Evolutionary conservation across 192 early-diverging fungal genomes (phyloP), one percentile per base, ranked within the genome.

Genomic region (Martensiomyces pterosporus): DNA sequence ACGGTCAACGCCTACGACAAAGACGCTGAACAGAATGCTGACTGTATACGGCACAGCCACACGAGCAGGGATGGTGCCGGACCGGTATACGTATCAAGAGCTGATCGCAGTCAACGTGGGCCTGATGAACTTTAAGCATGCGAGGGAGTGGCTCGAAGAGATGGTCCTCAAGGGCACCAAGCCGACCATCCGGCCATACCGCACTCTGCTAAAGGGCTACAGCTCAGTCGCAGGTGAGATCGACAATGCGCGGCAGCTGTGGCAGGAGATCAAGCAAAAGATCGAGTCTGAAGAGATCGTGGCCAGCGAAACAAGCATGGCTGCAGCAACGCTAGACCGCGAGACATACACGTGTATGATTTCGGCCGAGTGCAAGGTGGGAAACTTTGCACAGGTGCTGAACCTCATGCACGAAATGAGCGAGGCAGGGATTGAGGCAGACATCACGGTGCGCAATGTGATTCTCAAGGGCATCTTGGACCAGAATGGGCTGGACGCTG

Each of bases 71-170:
- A 47, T 64, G 1, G 43, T 9, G 7, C 52, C 60, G 16, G 67
- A 71, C 29, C 55, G 40, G 38, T 64, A 60, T 26, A 71, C 67
- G 12, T 71, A 49, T 36, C 67, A 71, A 41, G 67, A 71, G 47
- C 47, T 71, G 25, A 59, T 71, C 38, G 56, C 67, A 9, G 43
- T 64, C 6, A 71, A 71, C 39, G 56, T 54, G 10, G 49, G 39
- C 12, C 43, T 71, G 37, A 26, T 58, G 39, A 53, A 56, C 26
- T 64, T 71, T 60, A 36, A 25, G 22, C 46, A 59, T 6, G 67
- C 67, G 7, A 43, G 52, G 18, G 43, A 45, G 6, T 63, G 60
- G 52, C 18, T 71, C 0, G 47, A 53, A 9, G 42, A 50, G 43
- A 71, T 71, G 67, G 12, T 56, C 12, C 16, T 27, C 10, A 40